Base-by-base conservation (phyloP, 805 yeast species). In the Candida sithepensis region DNA sequence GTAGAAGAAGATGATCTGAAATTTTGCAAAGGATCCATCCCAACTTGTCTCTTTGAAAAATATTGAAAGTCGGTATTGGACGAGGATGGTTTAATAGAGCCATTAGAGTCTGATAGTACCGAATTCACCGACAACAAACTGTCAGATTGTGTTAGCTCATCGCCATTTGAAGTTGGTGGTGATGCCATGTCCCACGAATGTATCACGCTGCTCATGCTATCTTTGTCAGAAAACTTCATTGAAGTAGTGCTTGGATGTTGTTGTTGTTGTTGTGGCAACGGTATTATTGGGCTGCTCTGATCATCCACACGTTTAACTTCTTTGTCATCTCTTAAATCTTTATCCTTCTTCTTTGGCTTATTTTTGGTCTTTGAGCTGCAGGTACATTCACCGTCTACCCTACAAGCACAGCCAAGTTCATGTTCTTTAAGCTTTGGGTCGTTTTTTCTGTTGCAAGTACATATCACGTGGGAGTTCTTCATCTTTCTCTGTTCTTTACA, bases 401-500 rank as follows among this genome's bases (percentile, higher is more conserved):
- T 49, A 43, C 71, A 67, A n/a, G 66, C 61, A 50, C 72, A 68
- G 18, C 56, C 54, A 6, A 46, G 43, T 9, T 59, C 62, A 45
- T 63, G 64, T 7, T 58, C 61, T 22, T 52, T 55, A 30, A 22
- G 4, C 20, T 22, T 39, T 23, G 32, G 13, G 22, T 39, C 52
- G 9, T 42, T 73, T 68, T 74, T 72, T 54, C 79, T 74, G 10
- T 83, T 82, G 70, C 96, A 88, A 3, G 80, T 73, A 66, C 98
- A 88, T 19, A 76, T 65, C 6, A 78, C 78, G 61, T 87, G 94
- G 2, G 81, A 70, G 57, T 84, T 81, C 56, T 83, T 84, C 51
- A 73, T 61, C 60, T 81, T 83, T 33, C 96, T 71, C 55, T 83
- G 78, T 48, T 84, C 88, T 52, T 89, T 82, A 63, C 96, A 92